phyloP scores from a whole-genome alignment of 768 basidiomycete species.

The Melanogaster broomeanus region DNA sequence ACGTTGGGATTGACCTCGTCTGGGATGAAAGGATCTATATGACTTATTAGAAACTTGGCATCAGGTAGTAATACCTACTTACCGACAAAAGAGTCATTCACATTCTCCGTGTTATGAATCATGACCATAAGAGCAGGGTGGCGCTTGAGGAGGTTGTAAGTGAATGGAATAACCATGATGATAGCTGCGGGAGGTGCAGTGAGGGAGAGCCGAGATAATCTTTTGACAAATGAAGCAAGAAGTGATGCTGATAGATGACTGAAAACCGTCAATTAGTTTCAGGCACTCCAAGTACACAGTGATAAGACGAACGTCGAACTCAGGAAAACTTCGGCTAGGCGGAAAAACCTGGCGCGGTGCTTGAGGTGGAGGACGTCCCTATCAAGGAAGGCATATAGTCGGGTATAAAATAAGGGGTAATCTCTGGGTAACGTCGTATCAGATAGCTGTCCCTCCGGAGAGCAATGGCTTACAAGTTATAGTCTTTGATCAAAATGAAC shows the following conservation, averaged over 20 bases:
- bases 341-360: constrained; percentile 93
- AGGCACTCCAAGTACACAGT: background rate
- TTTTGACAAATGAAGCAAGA: constrained; percentile 95
- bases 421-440: constrained; percentile 54
- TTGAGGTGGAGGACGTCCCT: constrained; percentile 87
- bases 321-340: constrained; percentile 87
- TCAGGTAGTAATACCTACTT: constrained; percentile 2
- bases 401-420: constrained; percentile 93
- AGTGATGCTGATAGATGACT: constrained; percentile 88
- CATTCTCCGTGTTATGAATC: constrained; percentile 70
- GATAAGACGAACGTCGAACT: constrained; percentile 76
- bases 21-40: constrained; percentile 69
- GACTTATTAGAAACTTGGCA: constrained; percentile 1
- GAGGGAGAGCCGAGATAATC: constrained; percentile 81
- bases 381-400: constrained; percentile 88
- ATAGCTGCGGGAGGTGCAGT: constrained; percentile 88
- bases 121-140: constrained; percentile 92
- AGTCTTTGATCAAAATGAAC: constrained; percentile 87
- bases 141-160: constrained; percentile 90
- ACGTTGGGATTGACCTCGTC: constrained; percentile 70
- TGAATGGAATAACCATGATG: constrained; percentile 88
- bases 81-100: constrained; percentile 38
- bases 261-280: constrained; percentile 1
- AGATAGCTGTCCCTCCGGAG: constrained; percentile 1
- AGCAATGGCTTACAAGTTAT: constrained; percentile 74